phyloP scores from a whole-genome alignment of 768 basidiomycete species.

The Lactarius pseudohatsudake region DNA sequence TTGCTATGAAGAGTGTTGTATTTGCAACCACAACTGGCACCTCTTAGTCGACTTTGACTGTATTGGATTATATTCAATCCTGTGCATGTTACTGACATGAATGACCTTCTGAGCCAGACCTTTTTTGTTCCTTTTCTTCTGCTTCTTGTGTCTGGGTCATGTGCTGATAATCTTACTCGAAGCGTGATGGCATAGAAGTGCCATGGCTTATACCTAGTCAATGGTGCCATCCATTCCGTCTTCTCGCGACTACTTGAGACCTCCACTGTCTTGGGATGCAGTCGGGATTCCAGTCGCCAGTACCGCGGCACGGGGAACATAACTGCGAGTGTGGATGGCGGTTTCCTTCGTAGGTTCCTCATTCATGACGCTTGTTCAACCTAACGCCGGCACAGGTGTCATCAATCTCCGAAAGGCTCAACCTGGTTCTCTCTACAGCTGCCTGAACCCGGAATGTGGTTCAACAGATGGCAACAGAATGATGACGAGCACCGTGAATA shows the following conservation, averaged over 20 bases:
- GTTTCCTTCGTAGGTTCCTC: conserved; percentile 49
- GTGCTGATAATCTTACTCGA: conserved; percentile 9
- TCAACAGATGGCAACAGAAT: background rate
- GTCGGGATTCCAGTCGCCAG: conserved; percentile 83
- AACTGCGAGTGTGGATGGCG: conserved; percentile 82
- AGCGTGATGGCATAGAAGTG: background rate
- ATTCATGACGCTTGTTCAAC: background rate
- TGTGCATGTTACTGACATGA: conserved; percentile 74
- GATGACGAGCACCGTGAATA: conserved; percentile 63
- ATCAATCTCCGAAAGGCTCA: conserved; percentile 63
- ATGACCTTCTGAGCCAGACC: conserved; percentile 51
- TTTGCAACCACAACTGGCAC: conserved; percentile 73
- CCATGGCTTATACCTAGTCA: background rate
- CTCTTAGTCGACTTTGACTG: conserved; percentile 82
- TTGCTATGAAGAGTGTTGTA: conserved; percentile 80
- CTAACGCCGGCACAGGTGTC: background rate
- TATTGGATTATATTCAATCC: conserved; percentile 33
- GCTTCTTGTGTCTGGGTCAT: background rate
- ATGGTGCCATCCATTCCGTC: too few species aligned
- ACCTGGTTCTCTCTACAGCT: conserved; percentile 59
- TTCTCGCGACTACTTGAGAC: too few species aligned
- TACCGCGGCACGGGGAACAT: conserved; percentile 83
- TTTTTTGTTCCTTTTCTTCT: background rate
- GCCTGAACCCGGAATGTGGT: conserved; percentile 45
- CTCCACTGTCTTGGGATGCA: conserved; percentile 52